Base-by-base conservation (phyloP, 305 asterid species). In the Ilex paraguariensis region DNA sequence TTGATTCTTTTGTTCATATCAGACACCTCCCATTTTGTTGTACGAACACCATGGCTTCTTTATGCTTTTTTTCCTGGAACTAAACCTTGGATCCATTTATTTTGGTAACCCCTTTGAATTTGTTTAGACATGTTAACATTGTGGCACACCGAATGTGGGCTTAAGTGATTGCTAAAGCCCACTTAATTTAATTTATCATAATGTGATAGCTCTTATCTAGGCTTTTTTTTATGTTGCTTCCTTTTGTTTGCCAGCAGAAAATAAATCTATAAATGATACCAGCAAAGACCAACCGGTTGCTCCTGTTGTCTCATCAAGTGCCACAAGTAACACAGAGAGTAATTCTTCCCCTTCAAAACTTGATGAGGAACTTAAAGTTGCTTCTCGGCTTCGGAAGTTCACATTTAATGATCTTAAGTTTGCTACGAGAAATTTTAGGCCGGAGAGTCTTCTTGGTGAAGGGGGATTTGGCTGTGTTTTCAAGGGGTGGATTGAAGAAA, bases 391-490 rank as follows among this genome's bases (percentile, higher is more conserved):
- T 71, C 76, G 94, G 40, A 91, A 91, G 66, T 88, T 91, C 49
- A 60, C 86, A 4, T 91, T 91, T 72, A 91, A 84, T 17, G 98
- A 88, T 76, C 86, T 91, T 66, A 91, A 91, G 76, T 60, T 75
- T 60, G 96, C 98, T 57, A 91, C 98, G 7, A 83, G 98, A 74
- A 88, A 88, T 61, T 91, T 91, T 59, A 83, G 96, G 72, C 98
- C 96, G 6, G 98, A 91, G 55, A 88, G 96, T 15, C 94, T 91
- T 73, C 95, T 91, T 53, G 98, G 98, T 65, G 98, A 91, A 82
- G 98, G 98, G 52, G 98, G 98, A 17, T 91, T 91, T 51, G 98
- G 98, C 46, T 91, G 98, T 65, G 98, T 91, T 21, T 91, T 91
- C 67, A 91, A 90, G 71, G 97, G 97, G 30, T 90, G 97, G 97